Evolutionary conservation across 805 yeast species (phyloP), one percentile per base, ranked within the genome.

Genomic region (Wickerhamomyces sydowiorum): DNA sequence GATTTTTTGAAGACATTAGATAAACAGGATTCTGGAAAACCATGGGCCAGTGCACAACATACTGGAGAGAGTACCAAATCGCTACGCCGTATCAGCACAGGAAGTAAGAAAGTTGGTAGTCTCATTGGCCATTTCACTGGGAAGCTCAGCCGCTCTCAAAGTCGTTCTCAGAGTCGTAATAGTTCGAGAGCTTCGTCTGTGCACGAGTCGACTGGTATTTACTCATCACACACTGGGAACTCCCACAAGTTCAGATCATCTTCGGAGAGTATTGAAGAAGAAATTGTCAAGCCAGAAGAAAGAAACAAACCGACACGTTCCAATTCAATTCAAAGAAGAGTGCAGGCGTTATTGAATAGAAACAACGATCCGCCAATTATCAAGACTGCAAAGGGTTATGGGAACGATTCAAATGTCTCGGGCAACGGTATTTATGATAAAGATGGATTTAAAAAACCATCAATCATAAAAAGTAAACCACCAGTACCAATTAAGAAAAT

Each of bases 381-480:
- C 15, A 81, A 76, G 51, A 80, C 91, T 0, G 96, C 96, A 0
- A 61, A 70, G 5, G 96, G 96, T 0, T 88, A 89, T 60, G 96
- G 96, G 7, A 77, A 78, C 56, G 86, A 74, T 56, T 80, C 90
- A 0, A 82, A 73, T 38, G 25, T 37, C 12, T 48, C 49, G 23
- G 1, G 24, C 15, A 3, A 22, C 5, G 4, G 3, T 8, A 44
- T 41, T 3, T 12, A 49, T 20, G 59, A 51, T 29, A 22, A 44
- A 38, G 67, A 58, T 36, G 64, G 58, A 1, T 56, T 57, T 40
- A 53, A 47, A 30, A 53, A 52, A 39, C 60, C 61, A 8, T 27
- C 46, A 7, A 7, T 51, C 15, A 25, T 46, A n/a, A 46, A 39
- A 12, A 40, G 37, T 19, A 51, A 49, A 34, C 49, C 54, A 14